Evolutionary conservation across 176 grass and related monocot genomes (phyloP), one percentile per base, ranked within the genome.

Genomic region (Zea luxurians): DNA sequence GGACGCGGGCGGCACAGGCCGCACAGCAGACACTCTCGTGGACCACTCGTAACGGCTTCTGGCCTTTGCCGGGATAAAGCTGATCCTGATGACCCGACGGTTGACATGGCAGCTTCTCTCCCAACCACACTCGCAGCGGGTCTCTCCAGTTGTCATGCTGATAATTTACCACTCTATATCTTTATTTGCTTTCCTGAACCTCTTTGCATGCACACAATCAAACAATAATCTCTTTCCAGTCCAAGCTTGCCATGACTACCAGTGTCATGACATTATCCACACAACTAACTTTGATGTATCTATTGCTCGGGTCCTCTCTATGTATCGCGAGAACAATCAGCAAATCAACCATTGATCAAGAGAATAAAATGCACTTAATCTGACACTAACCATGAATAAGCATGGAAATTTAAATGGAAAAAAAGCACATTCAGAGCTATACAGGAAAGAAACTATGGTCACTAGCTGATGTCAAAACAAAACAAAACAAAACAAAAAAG

Each of bases 161-260:
- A 27, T 27, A 27, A 27, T 27, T 27, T 27, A 27, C 0, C 27
- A 27, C 27, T 27, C 27, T 27, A 27, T 27, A 27, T 27, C 27
- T 27, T 27, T 27, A 27, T 27, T 27, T 27, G 27, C 27, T 27
- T 27, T 27, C 27, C 27, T 27, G 27, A 27, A 27, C 27, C 27
- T 27, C 27, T 27, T 27, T 27, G 27, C 27, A 27, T 27, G 27
- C 27, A 27, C 27, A 27, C 27, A 27, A 81, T 87, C 80, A 92
- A 90, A 64, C 91, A 86, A 78, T 88, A 27, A 27, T 27, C 89
- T 17, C 89, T 97, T 78, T 85, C 85, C 44, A 88, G 91, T 75
- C 91, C 95, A 65, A 94, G 60, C 58, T 92, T 94, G 78, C 95
- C 95, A 60, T 94, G 77, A 86, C 4, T 60, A 3, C 8, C 8